Conservation (phyloP, 352 stramenopile species). For the Globisporangium cederbergense region DNA sequence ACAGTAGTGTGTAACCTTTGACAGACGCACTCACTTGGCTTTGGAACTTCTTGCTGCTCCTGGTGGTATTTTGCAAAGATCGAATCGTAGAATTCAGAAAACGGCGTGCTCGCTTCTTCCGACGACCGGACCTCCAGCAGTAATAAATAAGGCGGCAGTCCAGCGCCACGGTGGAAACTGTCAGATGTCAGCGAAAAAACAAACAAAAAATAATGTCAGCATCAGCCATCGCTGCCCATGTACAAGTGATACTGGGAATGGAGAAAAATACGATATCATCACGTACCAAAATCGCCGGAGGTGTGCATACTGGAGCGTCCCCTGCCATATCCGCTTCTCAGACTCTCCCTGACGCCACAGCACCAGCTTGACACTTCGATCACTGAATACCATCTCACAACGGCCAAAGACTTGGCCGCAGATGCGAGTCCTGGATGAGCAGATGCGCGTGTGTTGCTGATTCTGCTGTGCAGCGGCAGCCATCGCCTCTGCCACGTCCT, state of each 20-base stretch:
- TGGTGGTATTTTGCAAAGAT: conserved; percentile 45
- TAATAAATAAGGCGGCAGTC: conserved; percentile 44
- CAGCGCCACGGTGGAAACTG: conserved; percentile 9
- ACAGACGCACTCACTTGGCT: conserved; percentile 31
- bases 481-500: neutral
- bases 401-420: conserved; percentile 37
- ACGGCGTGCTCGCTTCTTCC: conserved; percentile 23
- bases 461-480: conserved; percentile 5
- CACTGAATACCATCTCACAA: conserved; percentile 34
- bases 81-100: conserved; percentile 56
- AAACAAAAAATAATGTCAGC: neutral
- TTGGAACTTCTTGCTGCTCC: conserved; percentile 17
- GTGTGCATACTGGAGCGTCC: conserved; percentile 34
- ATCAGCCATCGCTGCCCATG: neutral
- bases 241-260: neutral
- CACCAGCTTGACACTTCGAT: conserved; percentile 26
- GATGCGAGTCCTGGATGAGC: conserved; percentile 30
- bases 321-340: conserved; percentile 24
- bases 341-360: conserved; percentile 24
- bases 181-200: neutral
- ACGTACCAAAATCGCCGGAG: conserved; percentile 42
- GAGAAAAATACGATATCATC: neutral
- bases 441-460: conserved; percentile 17
- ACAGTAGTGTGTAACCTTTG: neutral
- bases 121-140: conserved; percentile 42